phyloP scores from a whole-genome alignment of 2,329 filamentous ascomycete genomes.

The Trichocomaceae sp. region DNA sequence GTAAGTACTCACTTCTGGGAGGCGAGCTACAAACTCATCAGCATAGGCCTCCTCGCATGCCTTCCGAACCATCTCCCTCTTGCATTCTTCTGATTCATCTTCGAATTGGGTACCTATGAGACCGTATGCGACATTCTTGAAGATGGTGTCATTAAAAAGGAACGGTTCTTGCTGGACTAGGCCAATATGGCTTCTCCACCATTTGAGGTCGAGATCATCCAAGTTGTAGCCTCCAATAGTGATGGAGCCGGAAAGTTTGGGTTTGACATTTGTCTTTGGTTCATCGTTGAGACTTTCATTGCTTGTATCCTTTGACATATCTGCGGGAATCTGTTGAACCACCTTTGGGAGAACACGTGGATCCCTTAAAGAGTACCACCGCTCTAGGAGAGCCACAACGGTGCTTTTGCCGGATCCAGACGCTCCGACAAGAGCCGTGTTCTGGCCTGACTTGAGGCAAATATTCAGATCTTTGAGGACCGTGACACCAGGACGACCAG shows the following conservation, averaged over 20 bases:
- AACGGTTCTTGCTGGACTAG: slow-evolving; percentile 76
- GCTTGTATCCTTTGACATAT: neutral
- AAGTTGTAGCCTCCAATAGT: slow-evolving; percentile 50
- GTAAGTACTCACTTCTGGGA: slow-evolving; percentile 41
- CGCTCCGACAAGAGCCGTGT: slow-evolving; percentile 41
- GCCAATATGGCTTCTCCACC: slow-evolving; percentile 71
- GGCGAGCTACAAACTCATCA: slow-evolving; percentile 59
- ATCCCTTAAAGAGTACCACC: slow-evolving; percentile 31
- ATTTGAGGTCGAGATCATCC: slow-evolving; percentile 55
- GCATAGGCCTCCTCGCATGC: slow-evolving; percentile 64
- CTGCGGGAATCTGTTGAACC: neutral
- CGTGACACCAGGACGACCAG: slow-evolving; percentile 37
- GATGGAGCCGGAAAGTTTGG: slow-evolving; percentile 42
- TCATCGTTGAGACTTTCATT: neutral
- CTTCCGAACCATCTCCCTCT: slow-evolving; percentile 49
- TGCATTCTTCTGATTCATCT: slow-evolving; percentile 50
- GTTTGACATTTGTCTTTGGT: neutral
- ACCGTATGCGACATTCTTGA: slow-evolving; percentile 72
- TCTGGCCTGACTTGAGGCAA: slow-evolving; percentile 30
- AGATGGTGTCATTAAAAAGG: slow-evolving; percentile 74
- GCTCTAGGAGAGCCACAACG: slow-evolving; percentile 37
- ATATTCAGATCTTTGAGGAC: slow-evolving; percentile 32
- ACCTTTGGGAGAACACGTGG: neutral
- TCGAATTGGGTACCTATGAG: slow-evolving; percentile 38
- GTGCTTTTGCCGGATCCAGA: slow-evolving; percentile 44